A percentile compares a stretch with the other conserved stretches of the same genome.
phyloP scores from a whole-genome alignment of 2,329 filamentous ascomycete genomes.

The Neofusicoccum cordaticola region DNA sequence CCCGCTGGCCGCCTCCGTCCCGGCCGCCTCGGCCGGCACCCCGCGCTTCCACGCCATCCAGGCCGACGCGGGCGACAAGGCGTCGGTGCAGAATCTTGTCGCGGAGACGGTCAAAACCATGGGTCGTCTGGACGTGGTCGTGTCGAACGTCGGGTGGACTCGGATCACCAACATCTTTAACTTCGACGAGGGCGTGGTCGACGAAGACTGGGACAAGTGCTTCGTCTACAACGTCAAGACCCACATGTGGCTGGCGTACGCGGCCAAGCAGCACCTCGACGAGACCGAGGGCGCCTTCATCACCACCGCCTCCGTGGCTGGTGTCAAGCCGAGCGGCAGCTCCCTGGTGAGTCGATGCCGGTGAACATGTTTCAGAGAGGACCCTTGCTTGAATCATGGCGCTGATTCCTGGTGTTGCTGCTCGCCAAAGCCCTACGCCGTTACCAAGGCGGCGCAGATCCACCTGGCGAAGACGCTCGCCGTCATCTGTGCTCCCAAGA shows the following conservation, averaged over 20 bases:
- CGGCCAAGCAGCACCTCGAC: slow-evolving; percentile 58
- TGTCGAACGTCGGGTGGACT: slow-evolving; percentile 59
- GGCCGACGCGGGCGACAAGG: slow-evolving; percentile 45
- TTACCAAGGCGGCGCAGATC: slow-evolving; percentile 72
- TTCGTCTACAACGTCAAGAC: slow-evolving; percentile 61
- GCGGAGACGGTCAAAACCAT: slow-evolving; percentile 44
- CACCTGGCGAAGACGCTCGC: slow-evolving; percentile 67
- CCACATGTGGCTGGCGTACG: slow-evolving; percentile 52
- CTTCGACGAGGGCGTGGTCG: slow-evolving; percentile 56
- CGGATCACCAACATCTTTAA: slow-evolving; percentile 58
- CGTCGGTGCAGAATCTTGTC: slow-evolving; percentile 43
- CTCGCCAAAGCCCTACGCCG: slow-evolving; percentile 60
- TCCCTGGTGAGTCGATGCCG: slow-evolving; percentile 38
- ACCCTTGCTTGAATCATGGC: neutral
- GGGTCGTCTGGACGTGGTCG: slow-evolving; percentile 48
- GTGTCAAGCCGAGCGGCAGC: slow-evolving; percentile 62
- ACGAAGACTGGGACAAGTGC: slow-evolving; percentile 65
- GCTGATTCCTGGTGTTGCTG: neutral
- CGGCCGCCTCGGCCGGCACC: slow-evolving; percentile 23
- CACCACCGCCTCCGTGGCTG: slow-evolving; percentile 62
- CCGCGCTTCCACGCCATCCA: slow-evolving; percentile 43
- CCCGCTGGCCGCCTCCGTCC: slow-evolving; percentile 24
- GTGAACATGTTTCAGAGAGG: neutral
- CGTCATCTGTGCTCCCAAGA: slow-evolving; percentile 58
- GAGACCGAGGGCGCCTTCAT: slow-evolving; percentile 61